A percentile compares a stretch with the other conserved stretches of the same genome.
phyloP scores from a whole-genome alignment of 805 yeast genomes.

The Candida ovalis region DNA sequence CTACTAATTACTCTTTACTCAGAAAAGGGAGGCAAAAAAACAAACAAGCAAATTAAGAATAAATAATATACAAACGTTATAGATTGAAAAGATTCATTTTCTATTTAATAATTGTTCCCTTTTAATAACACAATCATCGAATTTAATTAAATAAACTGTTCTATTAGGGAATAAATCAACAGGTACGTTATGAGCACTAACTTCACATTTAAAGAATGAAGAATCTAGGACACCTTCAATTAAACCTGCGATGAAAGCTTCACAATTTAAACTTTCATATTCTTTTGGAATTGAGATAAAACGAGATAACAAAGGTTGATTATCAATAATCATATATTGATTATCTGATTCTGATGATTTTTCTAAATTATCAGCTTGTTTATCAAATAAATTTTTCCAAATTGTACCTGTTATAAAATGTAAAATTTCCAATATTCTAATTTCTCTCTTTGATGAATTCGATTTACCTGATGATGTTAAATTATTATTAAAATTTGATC shows the following conservation, averaged over 20 bases:
- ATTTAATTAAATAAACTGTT: constrained; percentile 74
- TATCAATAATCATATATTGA: constrained; percentile 76
- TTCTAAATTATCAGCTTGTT: constrained; percentile 51
- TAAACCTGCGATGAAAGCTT: constrained; percentile 81
- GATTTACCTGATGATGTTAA: constrained; percentile 52
- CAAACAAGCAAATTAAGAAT: neutral
- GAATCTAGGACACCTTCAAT: constrained; percentile 79
- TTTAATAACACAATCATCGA: constrained; percentile 52
- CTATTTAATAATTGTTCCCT: constrained; percentile 39
- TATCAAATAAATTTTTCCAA: constrained; percentile 75
- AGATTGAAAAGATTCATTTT: constrained; percentile 1
- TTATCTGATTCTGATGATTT: constrained; percentile 53
- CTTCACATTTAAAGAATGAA: constrained; percentile 67
- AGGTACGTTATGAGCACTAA: constrained; percentile 79
- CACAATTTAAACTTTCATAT: constrained; percentile 70
- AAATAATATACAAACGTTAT: neutral
- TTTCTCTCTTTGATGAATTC: constrained; percentile 61
- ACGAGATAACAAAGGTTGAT: constrained; percentile 64
- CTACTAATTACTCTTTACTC: no score
- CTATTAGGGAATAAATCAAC: constrained; percentile 53
- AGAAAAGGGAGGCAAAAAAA: neutral
- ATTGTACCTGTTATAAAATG: constrained; percentile 72
- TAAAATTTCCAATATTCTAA: constrained; percentile 65
- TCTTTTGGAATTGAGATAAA: constrained; percentile 78
- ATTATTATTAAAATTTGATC: constrained; percentile 52